Base-by-base conservation (phyloP, 2,329 filamentous ascomycete species). In the Alternaria triticimaculans region DNA sequence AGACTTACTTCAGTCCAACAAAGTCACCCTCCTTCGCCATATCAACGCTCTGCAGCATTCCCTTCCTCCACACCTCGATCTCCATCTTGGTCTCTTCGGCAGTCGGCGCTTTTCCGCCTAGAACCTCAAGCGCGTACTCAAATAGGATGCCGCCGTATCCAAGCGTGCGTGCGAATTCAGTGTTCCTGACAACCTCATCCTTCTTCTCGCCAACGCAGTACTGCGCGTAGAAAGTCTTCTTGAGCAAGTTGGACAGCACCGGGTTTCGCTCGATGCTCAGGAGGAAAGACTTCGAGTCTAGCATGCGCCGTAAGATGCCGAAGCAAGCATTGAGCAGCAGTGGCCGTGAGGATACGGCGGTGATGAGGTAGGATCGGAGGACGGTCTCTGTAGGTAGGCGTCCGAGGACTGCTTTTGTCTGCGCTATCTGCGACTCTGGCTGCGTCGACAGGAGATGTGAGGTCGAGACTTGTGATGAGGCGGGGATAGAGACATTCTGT, bases 71-170 rank as follows among this genome's bases (percentile, higher is more conserved):
- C 2, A 87, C 85, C 14, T 82, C 82, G 37, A 95, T 87, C 76
- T 94, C 91, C 50, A 84, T 83, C 25, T 81, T 81, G 21, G 88
- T 87, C 60, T 84, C 82, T n/a, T 82, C 79, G 1, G 83, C 83
- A 4, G 84, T 80, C n/a, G 82, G 81, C 53, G 89, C 84, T 5
- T 83, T 79, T 30, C 89, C 86, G 33, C 93, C 84, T 12, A 96
- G 90, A 1, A 96, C 91, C 80, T 97, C 94, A 67, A 87, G 88
- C 3, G 93, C 93, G 73, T 96, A 97, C 55, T 92, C 90, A 50
- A 97, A 84, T 59, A 97, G 93, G 6, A 97, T 92, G 12, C 94
- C 94, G 23, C 87, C 88, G 76, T 93, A 97, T 2, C 94, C 94
- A 48, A 95, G 88, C 30, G 93, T 92, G 10, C 97, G 84, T 2